phyloP scores from a whole-genome alignment of 2,329 filamentous ascomycete genomes.

The Clonostachys rosea region DNA sequence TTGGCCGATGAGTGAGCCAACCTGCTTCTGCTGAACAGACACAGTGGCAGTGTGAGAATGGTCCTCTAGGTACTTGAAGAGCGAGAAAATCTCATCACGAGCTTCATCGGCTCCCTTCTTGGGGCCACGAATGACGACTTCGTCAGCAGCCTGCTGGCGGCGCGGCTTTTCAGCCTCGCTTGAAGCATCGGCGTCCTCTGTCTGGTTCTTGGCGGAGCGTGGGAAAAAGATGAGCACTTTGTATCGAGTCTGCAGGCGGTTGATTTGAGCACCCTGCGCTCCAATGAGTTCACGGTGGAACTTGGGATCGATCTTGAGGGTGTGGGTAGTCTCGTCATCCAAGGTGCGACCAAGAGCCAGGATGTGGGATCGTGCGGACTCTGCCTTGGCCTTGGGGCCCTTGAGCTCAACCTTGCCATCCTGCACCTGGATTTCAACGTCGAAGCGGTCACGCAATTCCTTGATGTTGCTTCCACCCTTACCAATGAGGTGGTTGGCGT shows the following conservation, averaged over 20 bases:
- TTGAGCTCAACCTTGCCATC: conserved; percentile 95
- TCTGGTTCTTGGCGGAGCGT: conserved; percentile 50
- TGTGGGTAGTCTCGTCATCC: conserved; percentile 85
- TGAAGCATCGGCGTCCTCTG: conserved; percentile 70
- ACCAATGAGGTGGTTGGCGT: conserved; percentile 77
- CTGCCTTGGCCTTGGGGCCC: conserved; percentile 91
- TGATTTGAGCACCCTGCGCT: conserved; percentile 80
- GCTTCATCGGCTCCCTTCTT: conserved; percentile 91
- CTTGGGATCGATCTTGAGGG: conserved; percentile 86
- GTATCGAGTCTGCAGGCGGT: conserved; percentile 88
- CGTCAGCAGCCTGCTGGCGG: conserved; percentile 74
- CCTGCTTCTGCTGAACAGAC: conserved; percentile 82
- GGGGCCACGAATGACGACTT: conserved; percentile 86
- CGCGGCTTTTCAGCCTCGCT: conserved; percentile 64
- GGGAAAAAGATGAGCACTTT: conserved; percentile 96
- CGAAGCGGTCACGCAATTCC: conserved; percentile 61
- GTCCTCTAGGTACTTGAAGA: conserved; percentile 86
- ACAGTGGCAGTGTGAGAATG: conserved; percentile 78
- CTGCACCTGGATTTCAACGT: conserved; percentile 79
- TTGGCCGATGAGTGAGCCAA: conserved; percentile 90
- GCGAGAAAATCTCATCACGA: conserved; percentile 82
- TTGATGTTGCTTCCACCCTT: conserved; percentile 64
- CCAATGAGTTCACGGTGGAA: conserved; percentile 95
- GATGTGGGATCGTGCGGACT: conserved; percentile 80
- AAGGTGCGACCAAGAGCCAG: conserved; percentile 72